Evolutionary conservation across 2,329 filamentous ascomycete species (phyloP).

Genomic region (Chaetomiaceae sp.): DNA sequence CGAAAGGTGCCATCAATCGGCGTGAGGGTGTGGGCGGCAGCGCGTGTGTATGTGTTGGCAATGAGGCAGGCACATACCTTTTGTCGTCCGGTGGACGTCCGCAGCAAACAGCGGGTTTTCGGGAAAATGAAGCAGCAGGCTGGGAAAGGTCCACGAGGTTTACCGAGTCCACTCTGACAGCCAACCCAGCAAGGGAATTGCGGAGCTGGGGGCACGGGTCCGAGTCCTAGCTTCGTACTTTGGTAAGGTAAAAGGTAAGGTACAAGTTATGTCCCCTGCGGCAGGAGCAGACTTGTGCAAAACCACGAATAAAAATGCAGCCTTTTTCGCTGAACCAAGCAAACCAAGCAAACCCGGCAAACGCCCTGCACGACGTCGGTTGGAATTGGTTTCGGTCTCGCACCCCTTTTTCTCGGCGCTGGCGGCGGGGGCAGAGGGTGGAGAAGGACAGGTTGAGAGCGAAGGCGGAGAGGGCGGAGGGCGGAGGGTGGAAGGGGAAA

Average conservation of each 20-base stretch:
- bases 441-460: slow-evolving; percentile 8
- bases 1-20: slow-evolving; percentile 2
- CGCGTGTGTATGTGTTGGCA: too few relatives aligned
- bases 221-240: slow-evolving; percentile 13
- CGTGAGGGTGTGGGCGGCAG: slow-evolving; percentile 1
- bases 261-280: too few relatives aligned
- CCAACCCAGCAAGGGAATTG: slow-evolving; percentile 12
- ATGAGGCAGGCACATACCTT: slow-evolving; percentile 13
- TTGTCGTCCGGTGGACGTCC: slow-evolving; percentile 16
- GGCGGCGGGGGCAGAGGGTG: slow-evolving; percentile 4
- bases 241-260: too few relatives aligned
- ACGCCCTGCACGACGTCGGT: too few relatives aligned
- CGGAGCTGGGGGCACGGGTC: slow-evolving; percentile 20
- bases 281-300: slow-evolving; percentile 7
- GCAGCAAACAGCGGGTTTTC: slow-evolving; percentile 21
- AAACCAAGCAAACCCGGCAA: too few relatives aligned
- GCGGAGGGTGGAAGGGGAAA: slow-evolving; percentile 23
- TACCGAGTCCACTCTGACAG: slow-evolving; percentile 15
- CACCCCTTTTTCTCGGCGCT: slow-evolving; percentile 3
- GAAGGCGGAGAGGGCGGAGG: slow-evolving; percentile 13
- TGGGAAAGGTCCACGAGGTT: slow-evolving; percentile 13
- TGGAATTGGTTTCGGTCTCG: slow-evolving; percentile 1
- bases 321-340: background rate
- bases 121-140: slow-evolving; percentile 20
- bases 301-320: slow-evolving; percentile 6